Evolutionary conservation across 2,329 filamentous ascomycete genomes (phyloP).

Genomic region (Nectriaceae sp.): DNA sequence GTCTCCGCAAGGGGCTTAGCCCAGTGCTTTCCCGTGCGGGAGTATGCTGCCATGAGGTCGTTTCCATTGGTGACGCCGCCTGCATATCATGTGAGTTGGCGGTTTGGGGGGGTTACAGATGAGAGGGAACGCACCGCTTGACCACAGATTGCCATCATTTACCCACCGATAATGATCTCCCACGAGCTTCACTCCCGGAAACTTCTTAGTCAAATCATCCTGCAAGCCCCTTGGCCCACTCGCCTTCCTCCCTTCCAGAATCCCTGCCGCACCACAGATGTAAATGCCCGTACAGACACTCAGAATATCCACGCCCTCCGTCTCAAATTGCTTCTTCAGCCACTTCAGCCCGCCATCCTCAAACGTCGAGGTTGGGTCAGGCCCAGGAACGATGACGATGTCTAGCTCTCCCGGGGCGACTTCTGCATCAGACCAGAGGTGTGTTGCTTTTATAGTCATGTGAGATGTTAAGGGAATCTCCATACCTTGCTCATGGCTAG

Average conservation of each 20-base stretch:
- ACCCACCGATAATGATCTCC: conserved; percentile 52
- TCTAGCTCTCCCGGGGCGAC: conserved; percentile 54
- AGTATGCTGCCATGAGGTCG: conserved; percentile 56
- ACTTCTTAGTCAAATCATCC: conserved; percentile 38
- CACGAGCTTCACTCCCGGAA: conserved; percentile 42
- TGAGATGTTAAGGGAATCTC: conserved; percentile 45
- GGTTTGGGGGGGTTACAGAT: background rate
- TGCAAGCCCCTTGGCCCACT: conserved; percentile 51
- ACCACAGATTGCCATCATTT: conserved; percentile 56
- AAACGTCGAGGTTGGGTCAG: conserved; percentile 40
- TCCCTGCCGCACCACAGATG: conserved; percentile 49
- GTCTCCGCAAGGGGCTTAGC: conserved; percentile 46
- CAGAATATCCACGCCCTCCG: conserved; percentile 47
- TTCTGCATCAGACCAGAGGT: conserved; percentile 45
- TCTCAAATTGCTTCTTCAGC: conserved; percentile 42
- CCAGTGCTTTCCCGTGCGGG: conserved; percentile 45
- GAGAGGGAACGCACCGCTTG: conserved; percentile 45
- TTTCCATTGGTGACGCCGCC: conserved; percentile 59
- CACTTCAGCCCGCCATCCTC: conserved; percentile 41
- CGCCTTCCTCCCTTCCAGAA: conserved; percentile 46
- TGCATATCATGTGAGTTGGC: conserved; percentile 19
- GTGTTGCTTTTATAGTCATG: conserved; percentile 40
- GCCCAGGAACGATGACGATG: conserved; percentile 52
- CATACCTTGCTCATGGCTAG: conserved; percentile 36
- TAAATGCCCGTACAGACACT: conserved; percentile 54